Percentiles rank a stretch among this genome's conserved stretches.
Conservation (phyloP, 768 basidiomycete genomes). For the Boletus rubropictus region DNA sequence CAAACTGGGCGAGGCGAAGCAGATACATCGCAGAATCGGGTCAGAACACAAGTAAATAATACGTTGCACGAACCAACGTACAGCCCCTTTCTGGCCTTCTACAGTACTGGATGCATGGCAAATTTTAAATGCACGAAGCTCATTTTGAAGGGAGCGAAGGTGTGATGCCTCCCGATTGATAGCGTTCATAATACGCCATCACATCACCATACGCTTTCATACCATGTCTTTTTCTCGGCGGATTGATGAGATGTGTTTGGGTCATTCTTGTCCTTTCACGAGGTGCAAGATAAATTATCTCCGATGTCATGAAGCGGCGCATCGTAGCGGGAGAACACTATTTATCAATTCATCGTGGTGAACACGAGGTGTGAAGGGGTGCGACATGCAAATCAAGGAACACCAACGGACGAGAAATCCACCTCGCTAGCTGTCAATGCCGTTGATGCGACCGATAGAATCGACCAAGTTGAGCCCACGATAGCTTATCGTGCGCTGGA, state of each 20-base stretch:
- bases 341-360: slow-evolving; percentile 28
- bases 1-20: slow-evolving; percentile 35
- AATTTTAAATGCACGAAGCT: slow-evolving; percentile 12
- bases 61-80: slow-evolving; percentile 16
- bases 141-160: slow-evolving; percentile 2
- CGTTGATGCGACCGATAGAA: slow-evolving; percentile 4
- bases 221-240: slow-evolving; percentile 13
- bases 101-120: slow-evolving; percentile 6
- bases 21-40: slow-evolving; percentile 19
- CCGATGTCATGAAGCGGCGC: slow-evolving; percentile 25
- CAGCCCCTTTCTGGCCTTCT: slow-evolving; percentile 9
- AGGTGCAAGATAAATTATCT: slow-evolving; percentile 24
- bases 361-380: slow-evolving; percentile 28
- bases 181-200: not conserved
- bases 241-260: slow-evolving; percentile 12
- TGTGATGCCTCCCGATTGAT: not conserved
- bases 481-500: slow-evolving; percentile 1
- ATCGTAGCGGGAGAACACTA: slow-evolving; percentile 19
- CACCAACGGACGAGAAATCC: slow-evolving; percentile 9
- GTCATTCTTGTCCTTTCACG: slow-evolving; percentile 16
- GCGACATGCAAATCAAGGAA: slow-evolving; percentile 11
- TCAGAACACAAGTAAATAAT: slow-evolving; percentile 20
- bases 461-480: slow-evolving; percentile 1
- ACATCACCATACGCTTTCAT: slow-evolving; percentile 1
- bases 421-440: slow-evolving; percentile 10